Evolutionary conservation across 306 rosid genomes (phyloP), one percentile per base, ranked within the genome.

Genomic region (Acacia acuminata): DNA sequence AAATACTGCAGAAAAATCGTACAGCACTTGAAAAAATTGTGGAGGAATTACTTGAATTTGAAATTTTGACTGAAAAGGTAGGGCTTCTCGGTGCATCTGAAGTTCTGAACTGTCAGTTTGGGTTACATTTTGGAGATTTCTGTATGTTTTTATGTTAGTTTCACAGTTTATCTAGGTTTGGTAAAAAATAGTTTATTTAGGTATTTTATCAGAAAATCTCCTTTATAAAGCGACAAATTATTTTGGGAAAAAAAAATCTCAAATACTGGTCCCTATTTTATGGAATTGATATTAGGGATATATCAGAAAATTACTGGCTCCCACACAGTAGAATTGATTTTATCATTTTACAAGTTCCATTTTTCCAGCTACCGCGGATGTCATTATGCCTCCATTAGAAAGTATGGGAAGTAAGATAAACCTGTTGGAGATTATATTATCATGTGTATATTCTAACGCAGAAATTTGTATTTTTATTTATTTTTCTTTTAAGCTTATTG

Each of bases 1-100:
- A 90, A 78, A 88, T 96, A 93, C 85, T 96, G 71, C 90, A 76
- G 85, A 89, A 81, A 76, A 96, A 96, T 82, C 94, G 87, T 70
- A 86, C 38, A 72, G 93, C 88, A 76, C 94, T 96, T 75, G 98
- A 96, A 87, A 96, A 93, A 89, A 87, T 90, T 48, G 99, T 91
- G 34, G 98, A 90, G 64, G 97, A 92, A 84, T 85, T 96, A 75
- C 90, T 96, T 3, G 98, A 91, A 88, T 92, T 86, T 53, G 99
- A 96, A 92, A 91, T 92, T 86, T 87, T 96, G 87, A 93, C 97
- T 16, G 90, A 85, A 81, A 93, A 96, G 99, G 99, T 90, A 91
- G 70, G 45, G 42, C 10, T 81, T 53, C 38, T 71, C 25, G 47
- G 67, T 48, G 72, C 71, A 60, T 85, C 34, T 69, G 45, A 77